A percentile compares a stretch with the other conserved stretches of the same genome.
Conservation (phyloP, 2,329 filamentous ascomycete genomes). For the Verticillium albo-atrum region DNA sequence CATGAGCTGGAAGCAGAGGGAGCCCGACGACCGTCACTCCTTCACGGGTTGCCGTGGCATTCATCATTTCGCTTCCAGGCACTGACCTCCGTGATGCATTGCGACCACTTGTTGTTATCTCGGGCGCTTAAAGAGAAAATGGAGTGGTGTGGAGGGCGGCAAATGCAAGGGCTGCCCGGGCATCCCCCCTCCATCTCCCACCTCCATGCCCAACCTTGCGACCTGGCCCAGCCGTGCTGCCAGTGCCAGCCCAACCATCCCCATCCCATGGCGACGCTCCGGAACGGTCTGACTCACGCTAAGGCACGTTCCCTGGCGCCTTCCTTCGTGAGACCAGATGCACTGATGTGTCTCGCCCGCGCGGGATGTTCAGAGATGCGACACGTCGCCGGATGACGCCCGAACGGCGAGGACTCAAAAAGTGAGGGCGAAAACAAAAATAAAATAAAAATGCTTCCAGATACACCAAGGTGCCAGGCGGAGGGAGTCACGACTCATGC, state of each 20-base stretch:
- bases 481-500: too few relatives aligned
- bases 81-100: neutral
- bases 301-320: neutral
- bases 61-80: neutral
- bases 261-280: neutral
- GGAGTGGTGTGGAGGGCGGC: neutral
- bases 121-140: neutral
- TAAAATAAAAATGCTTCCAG: too few relatives aligned
- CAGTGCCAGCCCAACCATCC: neutral
- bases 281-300: neutral
- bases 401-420: too few relatives aligned
- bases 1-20: neutral
- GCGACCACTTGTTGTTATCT: neutral
- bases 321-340: neutral
- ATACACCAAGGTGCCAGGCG: too few relatives aligned
- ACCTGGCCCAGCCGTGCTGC: neutral
- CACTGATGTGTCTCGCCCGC: neutral
- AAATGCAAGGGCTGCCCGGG: neutral
- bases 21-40: too few relatives aligned
- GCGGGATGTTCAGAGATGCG: too few relatives aligned
- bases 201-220: neutral
- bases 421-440: too few relatives aligned
- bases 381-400: neutral
- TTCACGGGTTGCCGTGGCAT: neutral
- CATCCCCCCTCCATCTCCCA: neutral